phyloP scores from a whole-genome alignment of 306 rosid genomes.

The Glycine latifolia region DNA sequence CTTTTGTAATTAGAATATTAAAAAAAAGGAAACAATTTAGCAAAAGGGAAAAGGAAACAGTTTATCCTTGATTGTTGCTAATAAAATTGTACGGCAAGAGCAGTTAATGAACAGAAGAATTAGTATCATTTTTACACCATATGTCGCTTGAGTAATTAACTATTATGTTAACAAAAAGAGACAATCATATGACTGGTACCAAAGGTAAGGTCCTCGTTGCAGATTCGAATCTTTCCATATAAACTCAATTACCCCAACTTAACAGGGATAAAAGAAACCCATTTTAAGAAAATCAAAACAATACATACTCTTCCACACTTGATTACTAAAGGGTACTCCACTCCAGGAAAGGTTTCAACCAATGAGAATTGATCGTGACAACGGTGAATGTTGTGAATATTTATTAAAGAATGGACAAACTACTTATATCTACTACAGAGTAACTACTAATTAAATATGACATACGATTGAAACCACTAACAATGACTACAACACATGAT shows the following conservation, averaged over 20 bases:
- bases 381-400: constrained; percentile 1
- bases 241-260: constrained; percentile 6
- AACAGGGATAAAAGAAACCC: not conserved
- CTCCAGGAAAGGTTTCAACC: constrained; percentile 12
- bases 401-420: constrained; percentile 34
- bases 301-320: not conserved
- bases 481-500: constrained; percentile 38
- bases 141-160: not conserved
- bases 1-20: constrained; percentile 10
- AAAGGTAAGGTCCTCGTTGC: not conserved
- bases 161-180: constrained; percentile 2
- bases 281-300: constrained; percentile 22
- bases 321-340: not conserved
- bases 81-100: constrained; percentile 13
- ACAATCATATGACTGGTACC: constrained; percentile 8
- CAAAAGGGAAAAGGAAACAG: constrained; percentile 3
- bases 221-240: constrained; percentile 22
- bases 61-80: constrained; percentile 22
- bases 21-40: constrained; percentile 4
- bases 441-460: constrained; percentile 19
- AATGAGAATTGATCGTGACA: constrained; percentile 11
- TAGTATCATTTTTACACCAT: not conserved
- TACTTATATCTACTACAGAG: not conserved
- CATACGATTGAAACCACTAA: constrained; percentile 13
- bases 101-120: constrained; percentile 21